Conservation (phyloP, 208 protist genomes). For the Lotmaria passim region DNA sequence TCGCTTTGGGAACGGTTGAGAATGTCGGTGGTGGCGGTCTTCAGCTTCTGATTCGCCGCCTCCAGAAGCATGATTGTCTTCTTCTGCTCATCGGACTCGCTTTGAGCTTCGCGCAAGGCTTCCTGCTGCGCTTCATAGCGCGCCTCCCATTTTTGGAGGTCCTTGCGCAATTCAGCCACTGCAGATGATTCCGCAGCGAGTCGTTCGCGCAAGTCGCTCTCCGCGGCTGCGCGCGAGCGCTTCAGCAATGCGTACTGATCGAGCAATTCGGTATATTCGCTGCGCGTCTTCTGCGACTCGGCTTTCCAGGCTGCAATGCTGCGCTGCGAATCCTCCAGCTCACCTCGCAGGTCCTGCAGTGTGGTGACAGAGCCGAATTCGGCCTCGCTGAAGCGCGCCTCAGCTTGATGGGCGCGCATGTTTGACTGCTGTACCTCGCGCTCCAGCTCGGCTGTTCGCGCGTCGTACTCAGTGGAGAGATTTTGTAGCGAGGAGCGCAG, state of each 20-base stretch:
- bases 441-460: conserved; percentile 57
- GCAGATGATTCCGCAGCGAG: conserved; percentile 17
- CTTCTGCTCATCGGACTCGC: conserved; percentile 31
- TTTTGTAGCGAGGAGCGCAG: conserved; percentile 49
- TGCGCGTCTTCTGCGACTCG: conserved; percentile 37
- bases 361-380: conserved; percentile 44
- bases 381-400: conserved; percentile 57
- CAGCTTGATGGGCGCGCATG: conserved; percentile 57
- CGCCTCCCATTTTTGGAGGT: conserved; percentile 21
- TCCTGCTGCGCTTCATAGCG: conserved; percentile 29
- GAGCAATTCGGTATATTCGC: conserved; percentile 42
- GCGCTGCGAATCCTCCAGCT: conserved; percentile 63
- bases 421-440: conserved; percentile 54
- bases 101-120: conserved; percentile 17
- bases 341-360: conserved; percentile 53
- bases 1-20: conserved; percentile 18
- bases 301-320: conserved; percentile 39
- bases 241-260: conserved; percentile 44
- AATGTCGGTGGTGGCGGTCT: background rate
- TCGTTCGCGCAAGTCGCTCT: conserved; percentile 32
- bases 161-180: conserved; percentile 17
- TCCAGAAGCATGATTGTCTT: conserved; percentile 32
- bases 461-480: conserved; percentile 54
- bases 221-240: conserved; percentile 25
- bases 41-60: conserved; percentile 27